These are phyloP conservation scores for Boletus pseudopeckii DNA, from an alignment of 768 basidiomycete genomes.

Conservation along the genomic window DNA sequence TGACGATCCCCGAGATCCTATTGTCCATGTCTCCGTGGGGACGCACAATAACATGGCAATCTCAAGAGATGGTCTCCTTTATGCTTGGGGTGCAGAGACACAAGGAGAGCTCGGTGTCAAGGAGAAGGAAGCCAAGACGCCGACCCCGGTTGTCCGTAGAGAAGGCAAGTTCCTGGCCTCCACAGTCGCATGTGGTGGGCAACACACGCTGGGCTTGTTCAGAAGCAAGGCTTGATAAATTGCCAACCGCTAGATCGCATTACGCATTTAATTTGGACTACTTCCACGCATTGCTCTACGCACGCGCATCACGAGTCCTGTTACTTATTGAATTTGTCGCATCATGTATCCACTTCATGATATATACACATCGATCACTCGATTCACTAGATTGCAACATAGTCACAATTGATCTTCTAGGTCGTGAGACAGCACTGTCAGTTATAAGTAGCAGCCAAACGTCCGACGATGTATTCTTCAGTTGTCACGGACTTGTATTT, in stretches of 20 bases:
- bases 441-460: constrained; percentile 57
- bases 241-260: constrained; percentile 9
- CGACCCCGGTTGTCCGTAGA: constrained; percentile 64
- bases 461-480: constrained; percentile 73
- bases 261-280: constrained; percentile 18
- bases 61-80: constrained; percentile 63
- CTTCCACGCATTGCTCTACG: constrained; percentile 10
- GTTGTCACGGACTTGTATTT: constrained; percentile 74
- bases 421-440: constrained; percentile 20
- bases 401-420: neutral
- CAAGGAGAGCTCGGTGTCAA: constrained; percentile 72
- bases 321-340: constrained; percentile 18
- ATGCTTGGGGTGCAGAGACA: constrained; percentile 75
- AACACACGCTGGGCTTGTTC: constrained; percentile 72
- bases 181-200: constrained; percentile 68
- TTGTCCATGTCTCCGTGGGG: constrained; percentile 65
- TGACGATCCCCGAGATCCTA: constrained; percentile 59
- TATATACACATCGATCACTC: constrained; percentile 11
- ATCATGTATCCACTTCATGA: constrained; percentile 13
- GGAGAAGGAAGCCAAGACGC: constrained; percentile 59
- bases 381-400: constrained; percentile 4
- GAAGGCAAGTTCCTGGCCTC: constrained; percentile 58
- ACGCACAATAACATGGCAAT: constrained; percentile 71
- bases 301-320: constrained; percentile 18
- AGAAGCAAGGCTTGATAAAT: constrained; percentile 48